Conservation (phyloP, 768 basidiomycete genomes). For the Auriscalpium microsporum region DNA sequence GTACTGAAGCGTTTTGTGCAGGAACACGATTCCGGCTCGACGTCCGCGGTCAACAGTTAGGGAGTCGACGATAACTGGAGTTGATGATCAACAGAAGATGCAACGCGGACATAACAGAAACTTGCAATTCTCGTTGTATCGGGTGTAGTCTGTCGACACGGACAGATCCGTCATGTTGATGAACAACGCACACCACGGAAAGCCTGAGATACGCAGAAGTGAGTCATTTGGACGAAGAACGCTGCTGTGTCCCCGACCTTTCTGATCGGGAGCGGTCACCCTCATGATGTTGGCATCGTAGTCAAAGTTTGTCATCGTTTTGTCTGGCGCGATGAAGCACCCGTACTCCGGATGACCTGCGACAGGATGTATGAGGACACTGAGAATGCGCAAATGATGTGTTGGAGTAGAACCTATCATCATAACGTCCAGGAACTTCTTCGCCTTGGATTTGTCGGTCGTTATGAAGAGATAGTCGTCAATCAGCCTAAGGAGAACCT, state of each 20-base stretch:
- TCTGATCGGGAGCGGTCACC: constrained; percentile 38
- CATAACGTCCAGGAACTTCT: constrained; percentile 69
- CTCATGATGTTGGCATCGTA: constrained; percentile 44
- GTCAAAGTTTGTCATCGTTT: constrained; percentile 86
- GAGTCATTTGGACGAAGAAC: neutral
- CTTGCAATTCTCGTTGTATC: constrained; percentile 56
- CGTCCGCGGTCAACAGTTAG: constrained; percentile 64
- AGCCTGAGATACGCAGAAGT: constrained; percentile 37
- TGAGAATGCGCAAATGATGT: neutral
- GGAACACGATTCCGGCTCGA: constrained; percentile 55
- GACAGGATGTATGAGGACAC: neutral
- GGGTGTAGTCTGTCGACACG: constrained; percentile 68
- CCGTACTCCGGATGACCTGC: constrained; percentile 91
- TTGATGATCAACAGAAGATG: neutral
- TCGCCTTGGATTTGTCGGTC: constrained; percentile 50
- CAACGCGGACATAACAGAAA: neutral
- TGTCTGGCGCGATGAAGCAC: constrained; percentile 80
- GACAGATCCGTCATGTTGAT: constrained; percentile 74
- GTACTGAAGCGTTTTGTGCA: constrained; percentile 68
- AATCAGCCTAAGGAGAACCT: constrained; percentile 80
- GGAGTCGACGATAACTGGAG: constrained; percentile 53
- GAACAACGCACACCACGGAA: constrained; percentile 89
- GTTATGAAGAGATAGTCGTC: constrained; percentile 94
- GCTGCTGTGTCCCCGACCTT: constrained; percentile 25
- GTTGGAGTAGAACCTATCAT: constrained; percentile 40